Evolutionary conservation across 2,329 filamentous ascomycete genomes (phyloP), one percentile per base, ranked within the genome.

Genomic region (Bretziella fagacearum): DNA sequence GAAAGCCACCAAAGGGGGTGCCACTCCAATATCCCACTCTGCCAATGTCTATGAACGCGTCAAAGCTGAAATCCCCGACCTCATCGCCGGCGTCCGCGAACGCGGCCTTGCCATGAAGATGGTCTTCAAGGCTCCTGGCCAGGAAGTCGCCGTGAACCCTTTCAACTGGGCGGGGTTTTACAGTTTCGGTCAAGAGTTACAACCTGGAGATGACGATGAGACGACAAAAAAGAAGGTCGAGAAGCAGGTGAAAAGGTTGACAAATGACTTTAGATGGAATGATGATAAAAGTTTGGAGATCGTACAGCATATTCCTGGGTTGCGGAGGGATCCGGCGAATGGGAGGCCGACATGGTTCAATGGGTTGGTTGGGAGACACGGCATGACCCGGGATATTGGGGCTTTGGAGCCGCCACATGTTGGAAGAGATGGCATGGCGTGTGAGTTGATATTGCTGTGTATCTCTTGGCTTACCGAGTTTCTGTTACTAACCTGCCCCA

Each of bases 171-270:
- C 44, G 2, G 17, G 56, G 55, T 2, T 56, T 55, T 0, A 57
- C 56, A 8, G 58, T 54, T 46, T 61, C 56, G 7, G 57, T 51
- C 4, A 60, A 49, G 2, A 61, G 50, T 42, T 58, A 52, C 13
- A 57, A 48, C 8, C 22, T 3, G 23, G 20, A 2, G 51, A 53
- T 7, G 47, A 52, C 22, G 48, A 50, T 3, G 39, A 17, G 22
- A 51, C 48, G 1, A 48, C 6, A 7, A 42, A 33, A 17, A 17
- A 41, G 3, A 52, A 53, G 33, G 49, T 49, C 1, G 52, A 53
- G 42, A 50, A 46, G 42, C 52, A 53, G 37, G 51, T 53, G 15
- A 46, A 44, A 1, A 42, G 48, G 29, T 18, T 53, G 23, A 53
- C 52, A 17, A 15, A 45, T 13, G 51, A 52, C 8, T 53, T 50